Evolutionary conservation across 768 basidiomycete genomes (phyloP).

Genomic region (Leccinum barrowsii): DNA sequence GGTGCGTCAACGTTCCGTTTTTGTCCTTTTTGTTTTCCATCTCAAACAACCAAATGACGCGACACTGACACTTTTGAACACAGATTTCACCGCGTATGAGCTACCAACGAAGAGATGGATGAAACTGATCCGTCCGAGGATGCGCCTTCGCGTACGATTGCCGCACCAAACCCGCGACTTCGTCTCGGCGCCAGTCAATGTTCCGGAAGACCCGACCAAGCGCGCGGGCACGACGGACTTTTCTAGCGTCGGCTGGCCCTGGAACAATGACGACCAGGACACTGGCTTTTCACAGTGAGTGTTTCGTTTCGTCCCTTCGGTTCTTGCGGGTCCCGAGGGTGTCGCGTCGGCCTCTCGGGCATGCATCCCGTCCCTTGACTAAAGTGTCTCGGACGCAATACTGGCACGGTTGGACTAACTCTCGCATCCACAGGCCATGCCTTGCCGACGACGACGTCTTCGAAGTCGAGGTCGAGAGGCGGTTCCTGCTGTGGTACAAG

Average conservation of each 20-base stretch:
- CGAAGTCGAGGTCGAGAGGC: constrained; percentile 20
- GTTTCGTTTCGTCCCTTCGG: neutral
- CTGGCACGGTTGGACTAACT: neutral
- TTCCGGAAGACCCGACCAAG: neutral
- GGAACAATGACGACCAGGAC: constrained; percentile 7
- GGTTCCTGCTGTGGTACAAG: constrained; percentile 19
- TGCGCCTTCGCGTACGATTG: constrained; percentile 20
- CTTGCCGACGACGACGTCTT: constrained; percentile 16
- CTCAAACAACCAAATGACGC: neutral
- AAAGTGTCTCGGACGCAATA: neutral
- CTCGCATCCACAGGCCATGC: constrained; percentile 8
- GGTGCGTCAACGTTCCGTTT: constrained; percentile 11
- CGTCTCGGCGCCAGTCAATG: constrained; percentile 16
- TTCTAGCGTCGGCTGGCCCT: constrained; percentile 11
- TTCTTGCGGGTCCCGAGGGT: neutral
- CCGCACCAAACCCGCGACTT: constrained; percentile 1
- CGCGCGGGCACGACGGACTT: neutral
- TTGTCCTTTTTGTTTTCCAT: neutral
- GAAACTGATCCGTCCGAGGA: constrained; percentile 17
- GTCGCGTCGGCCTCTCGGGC: neutral
- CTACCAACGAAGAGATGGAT: constrained; percentile 20
- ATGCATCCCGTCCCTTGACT: neutral
- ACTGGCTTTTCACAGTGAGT: constrained; percentile 16
- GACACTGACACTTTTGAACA: neutral
- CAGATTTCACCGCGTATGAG: constrained; percentile 25